These are phyloP conservation scores for Saccharum officinarum DNA, from an alignment of 176 grass and related monocot genomes.

Conservation along the genomic window DNA sequence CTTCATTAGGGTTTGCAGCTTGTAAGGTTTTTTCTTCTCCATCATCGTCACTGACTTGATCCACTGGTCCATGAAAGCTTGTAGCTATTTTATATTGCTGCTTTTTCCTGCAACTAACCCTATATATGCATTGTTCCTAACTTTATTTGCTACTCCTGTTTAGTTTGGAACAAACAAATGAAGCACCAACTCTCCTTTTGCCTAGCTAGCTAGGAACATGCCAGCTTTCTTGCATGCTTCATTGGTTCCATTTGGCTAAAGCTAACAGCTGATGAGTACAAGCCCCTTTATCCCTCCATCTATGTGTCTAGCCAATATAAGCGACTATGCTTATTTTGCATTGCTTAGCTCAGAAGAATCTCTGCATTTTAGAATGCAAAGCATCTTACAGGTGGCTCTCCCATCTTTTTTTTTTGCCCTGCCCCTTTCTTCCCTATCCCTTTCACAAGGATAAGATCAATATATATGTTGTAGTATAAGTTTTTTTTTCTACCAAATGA, in stretches of 20 bases:
- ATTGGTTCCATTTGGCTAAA: constrained; percentile 19
- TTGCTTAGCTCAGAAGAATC: background rate
- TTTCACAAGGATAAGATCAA: constrained; percentile 2
- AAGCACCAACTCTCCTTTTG: background rate
- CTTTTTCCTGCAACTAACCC: constrained; percentile 25
- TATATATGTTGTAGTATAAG: background rate
- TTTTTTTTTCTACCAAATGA: too few relatives aligned
- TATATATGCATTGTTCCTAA: background rate
- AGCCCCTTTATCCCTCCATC: constrained; percentile 23
- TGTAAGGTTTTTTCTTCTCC: constrained; percentile 43
- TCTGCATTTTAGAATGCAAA: constrained; percentile 20
- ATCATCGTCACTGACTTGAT: background rate
- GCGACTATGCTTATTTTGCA: constrained; percentile 17
- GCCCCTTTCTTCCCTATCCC: background rate
- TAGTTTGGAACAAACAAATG: background rate
- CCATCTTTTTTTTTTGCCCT: too few relatives aligned
- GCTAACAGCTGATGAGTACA: background rate
- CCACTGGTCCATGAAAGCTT: background rate
- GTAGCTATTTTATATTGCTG: background rate
- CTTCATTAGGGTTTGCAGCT: constrained; percentile 39
- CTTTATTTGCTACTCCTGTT: constrained; percentile 15
- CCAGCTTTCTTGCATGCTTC: constrained; percentile 7
- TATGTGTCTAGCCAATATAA: constrained; percentile 2
- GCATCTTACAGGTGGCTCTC: constrained; percentile 26
- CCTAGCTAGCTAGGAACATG: constrained; percentile 19